These are phyloP conservation scores for Fusarium sp. DNA, from an alignment of 2,329 filamentous ascomycete species.

Conservation along the genomic window DNA sequence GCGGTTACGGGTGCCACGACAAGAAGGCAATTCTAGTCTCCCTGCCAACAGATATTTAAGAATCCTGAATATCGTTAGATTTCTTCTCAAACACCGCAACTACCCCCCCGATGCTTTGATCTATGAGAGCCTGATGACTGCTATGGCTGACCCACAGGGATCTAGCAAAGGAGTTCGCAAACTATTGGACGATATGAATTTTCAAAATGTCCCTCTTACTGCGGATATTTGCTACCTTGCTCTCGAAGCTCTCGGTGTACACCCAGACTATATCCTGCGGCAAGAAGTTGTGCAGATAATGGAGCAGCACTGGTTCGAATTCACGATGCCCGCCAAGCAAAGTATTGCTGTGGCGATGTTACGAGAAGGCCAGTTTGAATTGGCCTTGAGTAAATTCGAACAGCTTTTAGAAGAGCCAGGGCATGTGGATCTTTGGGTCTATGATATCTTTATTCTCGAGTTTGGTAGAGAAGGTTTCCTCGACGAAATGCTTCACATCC, in stretches of 20 bases:
- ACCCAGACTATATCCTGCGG: conserved; percentile 85
- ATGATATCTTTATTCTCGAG: conserved; percentile 78
- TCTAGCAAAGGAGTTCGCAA: conserved; percentile 69
- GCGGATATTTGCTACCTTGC: conserved; percentile 75
- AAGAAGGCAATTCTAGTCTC: conserved; percentile 26
- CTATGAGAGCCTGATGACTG: conserved; percentile 79
- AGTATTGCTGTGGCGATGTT: conserved; percentile 78
- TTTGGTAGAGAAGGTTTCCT: conserved; percentile 77
- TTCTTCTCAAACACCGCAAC: conserved; percentile 65
- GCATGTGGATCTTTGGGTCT: conserved; percentile 74
- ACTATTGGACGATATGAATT: conserved; percentile 78
- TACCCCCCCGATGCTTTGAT: conserved; percentile 66
- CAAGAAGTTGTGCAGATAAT: conserved; percentile 76
- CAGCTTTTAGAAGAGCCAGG: conserved; percentile 67
- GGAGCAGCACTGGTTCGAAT: conserved; percentile 71
- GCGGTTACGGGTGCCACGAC: conserved; percentile 36
- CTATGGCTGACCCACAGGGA: conserved; percentile 73
- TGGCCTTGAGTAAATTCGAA: conserved; percentile 77
- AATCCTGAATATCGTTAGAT: conserved; percentile 59
- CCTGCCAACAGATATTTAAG: conserved; percentile 41
- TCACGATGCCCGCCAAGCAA: conserved; percentile 67
- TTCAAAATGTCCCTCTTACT: conserved; percentile 69
- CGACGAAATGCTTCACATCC: conserved; percentile 77
- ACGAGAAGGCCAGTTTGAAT: conserved; percentile 83
- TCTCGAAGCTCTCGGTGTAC: conserved; percentile 77